Base-by-base conservation (phyloP, 495 filamentous ascomycete genomes). In the Aspergillus baeticus region DNA sequence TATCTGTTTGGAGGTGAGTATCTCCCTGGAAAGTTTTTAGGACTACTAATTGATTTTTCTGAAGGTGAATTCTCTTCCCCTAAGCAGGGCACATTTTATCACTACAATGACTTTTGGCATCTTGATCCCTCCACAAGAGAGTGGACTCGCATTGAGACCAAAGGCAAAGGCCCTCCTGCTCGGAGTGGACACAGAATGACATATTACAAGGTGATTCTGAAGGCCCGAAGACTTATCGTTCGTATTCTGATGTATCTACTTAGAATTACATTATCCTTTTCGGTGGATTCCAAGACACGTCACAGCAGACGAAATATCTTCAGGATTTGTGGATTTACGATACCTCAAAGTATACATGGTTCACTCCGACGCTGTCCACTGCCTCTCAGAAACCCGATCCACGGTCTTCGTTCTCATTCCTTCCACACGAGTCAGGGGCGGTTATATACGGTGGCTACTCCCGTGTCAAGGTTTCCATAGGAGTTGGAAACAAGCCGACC, bases 61-160 rank as follows among this genome's bases (percentile, higher is more conserved):
- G 36, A 41, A 73, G 71, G 75, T 39, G 82, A 85, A 61, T 87
- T 87, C 49, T 89, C 83, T 2, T 86, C 80, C 8, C 94, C 94
- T 1, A 98, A 97, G 64, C 94, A 98, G 69, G 94, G 94, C 4
- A 98, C 93, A 1, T 98, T 98, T 68, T 97, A 98, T 66, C 94
- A 98, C 63, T 98, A 98, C 75, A 96, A 96, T 69, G 94, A 97
- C 67, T 97, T 98, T 67, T 98, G 94, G 94, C 81, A 89, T 29
- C 84, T 97, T 34, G 91, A 96, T 49, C 84, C 91, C 0, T 77
- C 81, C 6, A 82, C 85, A 0, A 80, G 89, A 53, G 94, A 98
- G 75, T 98, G 94, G 94, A 88, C 84, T 39, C 84, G 91, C 26
- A 68, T 98, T 23, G 94, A 98, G 68, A 78, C 75, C 46, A 96